These are phyloP conservation scores for Gnomoniopsis sp. DNA, from an alignment of 2,329 filamentous ascomycete genomes.

Conservation along the genomic window DNA sequence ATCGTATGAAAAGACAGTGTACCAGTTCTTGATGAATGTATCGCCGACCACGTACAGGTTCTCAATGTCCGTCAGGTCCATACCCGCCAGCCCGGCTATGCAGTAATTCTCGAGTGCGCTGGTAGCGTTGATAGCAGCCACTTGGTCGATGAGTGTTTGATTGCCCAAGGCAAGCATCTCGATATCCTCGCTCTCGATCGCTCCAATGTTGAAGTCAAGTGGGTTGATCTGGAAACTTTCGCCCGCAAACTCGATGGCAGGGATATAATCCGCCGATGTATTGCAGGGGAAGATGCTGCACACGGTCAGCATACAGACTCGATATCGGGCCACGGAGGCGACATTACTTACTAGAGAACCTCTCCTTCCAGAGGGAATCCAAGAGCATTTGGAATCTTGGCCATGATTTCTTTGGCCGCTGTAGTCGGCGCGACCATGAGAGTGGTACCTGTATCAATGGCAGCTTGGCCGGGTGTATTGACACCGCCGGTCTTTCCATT, in stretches of 20 bases:
- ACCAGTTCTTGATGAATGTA: conserved; percentile 13
- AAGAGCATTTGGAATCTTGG: conserved; percentile 1
- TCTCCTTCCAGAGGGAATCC: not conserved
- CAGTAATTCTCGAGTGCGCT: not conserved
- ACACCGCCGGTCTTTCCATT: conserved; percentile 1
- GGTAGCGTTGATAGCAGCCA: not conserved
- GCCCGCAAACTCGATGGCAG: conserved; percentile 4
- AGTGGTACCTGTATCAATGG: conserved; percentile 9
- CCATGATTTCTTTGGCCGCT: conserved; percentile 6
- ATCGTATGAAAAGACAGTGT: conserved; percentile 9
- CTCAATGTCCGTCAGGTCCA: not conserved
- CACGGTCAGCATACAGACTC: not conserved
- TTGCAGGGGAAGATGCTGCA: conserved; percentile 8
- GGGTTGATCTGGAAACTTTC: conserved; percentile 12
- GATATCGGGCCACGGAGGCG: too few relatives aligned
- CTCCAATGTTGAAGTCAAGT: conserved; percentile 9
- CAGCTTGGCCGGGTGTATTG: conserved; percentile 7
- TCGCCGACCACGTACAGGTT: conserved; percentile 10
- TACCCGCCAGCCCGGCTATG: conserved; percentile 3
- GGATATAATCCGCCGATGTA: conserved; percentile 2
- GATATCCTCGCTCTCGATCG: conserved; percentile 4
- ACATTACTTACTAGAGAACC: conserved; percentile 4
- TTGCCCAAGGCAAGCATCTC: conserved; percentile 6
- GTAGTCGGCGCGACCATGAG: conserved; percentile 1
- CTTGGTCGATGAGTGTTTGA: not conserved